These are phyloP conservation scores for Penicillium concentricum DNA, from an alignment of 2,329 filamentous ascomycete species.

Conservation along the genomic window DNA sequence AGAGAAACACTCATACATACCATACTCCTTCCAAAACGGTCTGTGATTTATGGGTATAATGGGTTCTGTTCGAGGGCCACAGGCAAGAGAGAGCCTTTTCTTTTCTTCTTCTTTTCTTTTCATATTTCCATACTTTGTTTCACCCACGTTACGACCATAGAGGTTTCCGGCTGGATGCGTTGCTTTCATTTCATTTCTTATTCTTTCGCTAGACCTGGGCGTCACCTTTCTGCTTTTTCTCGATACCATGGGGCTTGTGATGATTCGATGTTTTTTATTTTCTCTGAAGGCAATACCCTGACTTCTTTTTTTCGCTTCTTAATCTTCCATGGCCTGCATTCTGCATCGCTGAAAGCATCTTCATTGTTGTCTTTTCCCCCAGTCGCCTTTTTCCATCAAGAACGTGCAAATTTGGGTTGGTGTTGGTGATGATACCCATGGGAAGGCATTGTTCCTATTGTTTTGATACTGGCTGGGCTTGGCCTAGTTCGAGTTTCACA, in stretches of 20 bases:
- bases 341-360: slow-evolving; percentile 14
- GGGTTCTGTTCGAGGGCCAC: slow-evolving; percentile 10
- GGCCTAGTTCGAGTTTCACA: slow-evolving; percentile 3
- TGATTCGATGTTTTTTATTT: slow-evolving; percentile 25
- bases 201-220: slow-evolving; percentile 40
- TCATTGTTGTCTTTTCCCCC: background rate
- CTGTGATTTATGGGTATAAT: slow-evolving; percentile 11
- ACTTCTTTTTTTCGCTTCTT: slow-evolving; percentile 7
- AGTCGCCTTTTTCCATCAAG: slow-evolving; percentile 11
- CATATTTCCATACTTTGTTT: slow-evolving; percentile 23
- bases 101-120: background rate
- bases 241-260: slow-evolving; percentile 31
- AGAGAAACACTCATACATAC: slow-evolving; percentile 7
- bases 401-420: slow-evolving; percentile 12
- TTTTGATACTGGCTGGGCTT: slow-evolving; percentile 5
- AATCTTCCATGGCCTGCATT: slow-evolving; percentile 14
- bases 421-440: slow-evolving; percentile 26
- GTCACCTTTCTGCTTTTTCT: slow-evolving; percentile 27
- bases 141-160: slow-evolving; percentile 39
- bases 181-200: slow-evolving; percentile 28
- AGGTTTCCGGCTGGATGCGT: slow-evolving; percentile 36
- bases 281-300: slow-evolving; percentile 2
- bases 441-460: slow-evolving; percentile 12
- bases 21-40: slow-evolving; percentile 5
- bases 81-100: slow-evolving; percentile 15